phyloP scores from a whole-genome alignment of 768 basidiomycete genomes.

The Cyathus striatus region DNA sequence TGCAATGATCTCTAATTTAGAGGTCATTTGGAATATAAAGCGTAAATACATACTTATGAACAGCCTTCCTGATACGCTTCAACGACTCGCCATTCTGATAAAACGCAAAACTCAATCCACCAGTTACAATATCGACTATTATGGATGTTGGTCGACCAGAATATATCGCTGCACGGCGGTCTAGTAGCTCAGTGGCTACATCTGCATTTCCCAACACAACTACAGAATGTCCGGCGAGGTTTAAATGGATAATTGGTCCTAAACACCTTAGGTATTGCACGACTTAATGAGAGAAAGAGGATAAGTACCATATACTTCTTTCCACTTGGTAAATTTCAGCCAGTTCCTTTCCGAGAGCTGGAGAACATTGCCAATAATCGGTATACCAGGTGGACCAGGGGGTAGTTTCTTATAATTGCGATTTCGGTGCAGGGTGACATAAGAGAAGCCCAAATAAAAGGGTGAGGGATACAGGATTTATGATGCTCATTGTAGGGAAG shows the following conservation, averaged over 20 bases:
- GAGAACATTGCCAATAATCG: background rate
- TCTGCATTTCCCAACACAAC: background rate
- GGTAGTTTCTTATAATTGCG: background rate
- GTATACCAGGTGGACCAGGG: constrained; percentile 5
- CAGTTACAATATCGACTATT: background rate
- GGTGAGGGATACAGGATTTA: too few species aligned
- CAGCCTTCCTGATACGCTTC: background rate
- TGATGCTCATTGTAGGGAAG: too few species aligned
- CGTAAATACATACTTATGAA: too few species aligned
- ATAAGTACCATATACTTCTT: background rate
- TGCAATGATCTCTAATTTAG: too few species aligned
- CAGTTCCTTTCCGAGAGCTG: background rate
- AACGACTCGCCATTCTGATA: background rate
- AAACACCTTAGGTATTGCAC: background rate
- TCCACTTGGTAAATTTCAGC: background rate
- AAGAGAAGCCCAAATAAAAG: too few species aligned
- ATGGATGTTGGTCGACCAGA: background rate
- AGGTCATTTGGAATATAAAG: too few species aligned
- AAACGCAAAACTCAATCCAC: background rate
- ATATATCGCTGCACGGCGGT: background rate
- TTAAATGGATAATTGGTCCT: background rate
- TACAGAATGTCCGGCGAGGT: background rate
- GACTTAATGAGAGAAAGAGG: background rate
- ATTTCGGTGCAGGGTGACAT: too few species aligned
- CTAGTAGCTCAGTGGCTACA: background rate